Evolutionary conservation across 345 rosid genomes (phyloP).

Genomic region (Eucalyptus sp.): DNA sequence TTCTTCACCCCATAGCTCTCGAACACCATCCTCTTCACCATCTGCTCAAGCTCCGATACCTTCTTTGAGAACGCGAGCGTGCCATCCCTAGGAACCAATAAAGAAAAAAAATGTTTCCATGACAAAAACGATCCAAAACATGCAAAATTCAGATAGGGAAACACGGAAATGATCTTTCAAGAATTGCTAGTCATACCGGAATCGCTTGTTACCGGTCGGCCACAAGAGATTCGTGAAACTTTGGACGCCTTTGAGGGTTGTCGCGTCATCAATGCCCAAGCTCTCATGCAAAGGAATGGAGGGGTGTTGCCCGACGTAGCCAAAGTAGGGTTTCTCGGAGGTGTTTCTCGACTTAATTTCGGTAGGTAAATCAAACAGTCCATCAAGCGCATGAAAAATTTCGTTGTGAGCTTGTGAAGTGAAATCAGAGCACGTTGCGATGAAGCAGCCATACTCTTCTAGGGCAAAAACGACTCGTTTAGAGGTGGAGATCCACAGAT

Average conservation of each 20-base stretch:
- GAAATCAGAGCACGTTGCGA: slow-evolving; percentile 16
- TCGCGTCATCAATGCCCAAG: slow-evolving; percentile 28
- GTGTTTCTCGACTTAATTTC: slow-evolving; percentile 24
- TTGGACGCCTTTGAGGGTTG: slow-evolving; percentile 6
- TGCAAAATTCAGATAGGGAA: neutral
- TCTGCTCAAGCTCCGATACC: slow-evolving; percentile 25
- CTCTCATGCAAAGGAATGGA: slow-evolving; percentile 33
- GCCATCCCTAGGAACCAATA: slow-evolving; percentile 4
- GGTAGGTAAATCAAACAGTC: slow-evolving; percentile 32
- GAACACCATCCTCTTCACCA: slow-evolving; percentile 39
- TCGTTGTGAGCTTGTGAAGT: slow-evolving; percentile 6
- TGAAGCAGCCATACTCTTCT: slow-evolving; percentile 46
- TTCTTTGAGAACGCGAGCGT: slow-evolving; percentile 5
- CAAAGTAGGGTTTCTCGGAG: slow-evolving; percentile 27
- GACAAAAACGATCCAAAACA: neutral
- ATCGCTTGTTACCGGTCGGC: slow-evolving; percentile 34
- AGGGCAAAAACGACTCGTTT: slow-evolving; percentile 25
- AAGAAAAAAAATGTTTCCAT: neutral
- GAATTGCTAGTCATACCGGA: slow-evolving; percentile 7
- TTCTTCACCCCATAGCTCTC: slow-evolving; percentile 36
- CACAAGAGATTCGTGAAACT: slow-evolving; percentile 34
- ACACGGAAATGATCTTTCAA: neutral
- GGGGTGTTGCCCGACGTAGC: slow-evolving; percentile 24
- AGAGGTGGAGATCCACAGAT: slow-evolving; percentile 27
- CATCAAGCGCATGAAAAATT: slow-evolving; percentile 9